Base-by-base conservation (phyloP, 192 early-diverging fungal genomes). In the Thamnidium elegans region DNA sequence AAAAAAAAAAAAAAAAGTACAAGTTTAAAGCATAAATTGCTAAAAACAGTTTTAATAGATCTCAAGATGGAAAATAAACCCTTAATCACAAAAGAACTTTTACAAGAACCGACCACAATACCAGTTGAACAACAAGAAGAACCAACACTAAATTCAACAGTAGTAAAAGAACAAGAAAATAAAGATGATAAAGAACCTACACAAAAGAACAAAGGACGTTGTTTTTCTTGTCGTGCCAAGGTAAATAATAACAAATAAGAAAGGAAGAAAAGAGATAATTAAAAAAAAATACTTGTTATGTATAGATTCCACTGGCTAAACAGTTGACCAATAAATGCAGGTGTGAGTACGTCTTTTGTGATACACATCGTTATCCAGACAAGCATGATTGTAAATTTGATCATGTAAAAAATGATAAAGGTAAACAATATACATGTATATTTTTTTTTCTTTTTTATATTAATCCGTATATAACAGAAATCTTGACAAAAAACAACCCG, bases 371-470 rank as follows among this genome's bases (percentile, higher is more conserved):
- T 67, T 82, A 78, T 46, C 82, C 86, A 7, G 79, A 88, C 66
- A 81, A 85, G 58, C 90, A 92, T 68, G 79, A 88, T 58, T 92
- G 90, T 73, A 86, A 88, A 69, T 87, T 92, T 79, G 89, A 92
- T 78, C 86, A 85, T 80, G 85, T 83, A 66, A 78, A 83, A 42
- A 74, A 82, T 72, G 90, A 86, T 70, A 84, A 86, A 75, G 74
- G 74, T 71, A 71, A 32, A 14, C n/a, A 14, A 26, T 15, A n/a
- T 64, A 10, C 50, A 19, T 2, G 17, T 23, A 1, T 44, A 55
- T 14, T 21, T 10, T 31, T 11, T 47, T 5, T 43, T 7, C 2
- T 46, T 50, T 34, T 31, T 52, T 44, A 59, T 66, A 4, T 42
- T 26, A 44, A 43, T n/a, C 43, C 56, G 26, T 50, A 19, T 51